Percentiles rank a stretch among this genome's conserved stretches.
Evolutionary conservation across 345 rosid genomes (phyloP).

Genomic region (Camelina laxa): DNA sequence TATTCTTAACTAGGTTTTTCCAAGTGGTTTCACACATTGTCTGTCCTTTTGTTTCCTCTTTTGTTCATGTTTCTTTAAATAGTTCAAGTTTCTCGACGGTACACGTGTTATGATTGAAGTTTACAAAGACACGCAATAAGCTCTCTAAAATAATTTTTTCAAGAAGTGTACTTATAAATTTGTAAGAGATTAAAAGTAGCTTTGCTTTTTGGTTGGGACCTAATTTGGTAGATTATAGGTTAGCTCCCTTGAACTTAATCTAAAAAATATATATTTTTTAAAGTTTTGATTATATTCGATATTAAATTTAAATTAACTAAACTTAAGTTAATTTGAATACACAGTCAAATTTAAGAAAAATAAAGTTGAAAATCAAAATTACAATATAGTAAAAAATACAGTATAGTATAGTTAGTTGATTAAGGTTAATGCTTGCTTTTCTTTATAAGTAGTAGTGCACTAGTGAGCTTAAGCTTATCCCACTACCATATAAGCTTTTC

Average conservation of each 20-base stretch:
- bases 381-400: background rate
- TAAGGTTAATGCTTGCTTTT: constrained; percentile 20
- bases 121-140: background rate
- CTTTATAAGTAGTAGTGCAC: background rate
- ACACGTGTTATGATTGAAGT: background rate
- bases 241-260: background rate
- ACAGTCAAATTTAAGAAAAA: background rate
- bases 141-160: background rate
- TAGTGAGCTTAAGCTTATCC: constrained; percentile 11
- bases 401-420: constrained; percentile 8
- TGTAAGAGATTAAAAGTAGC: too few relatives aligned
- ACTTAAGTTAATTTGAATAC: background rate
- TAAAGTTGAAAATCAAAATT: background rate
- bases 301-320: too few relatives aligned
- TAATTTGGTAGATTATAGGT: background rate
- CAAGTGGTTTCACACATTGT: constrained; percentile 21
- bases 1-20: constrained; percentile 36
- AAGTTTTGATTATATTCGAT: too few relatives aligned
- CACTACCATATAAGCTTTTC: constrained; percentile 2
- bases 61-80: constrained; percentile 26
- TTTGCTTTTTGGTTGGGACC: background rate
- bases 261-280: too few relatives aligned
- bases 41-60: constrained; percentile 40
- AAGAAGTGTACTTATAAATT: too few relatives aligned
- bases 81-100: background rate